These are phyloP conservation scores for Solanum etuberosum DNA, from an alignment of 257 asterid species.

Conservation along the genomic window DNA sequence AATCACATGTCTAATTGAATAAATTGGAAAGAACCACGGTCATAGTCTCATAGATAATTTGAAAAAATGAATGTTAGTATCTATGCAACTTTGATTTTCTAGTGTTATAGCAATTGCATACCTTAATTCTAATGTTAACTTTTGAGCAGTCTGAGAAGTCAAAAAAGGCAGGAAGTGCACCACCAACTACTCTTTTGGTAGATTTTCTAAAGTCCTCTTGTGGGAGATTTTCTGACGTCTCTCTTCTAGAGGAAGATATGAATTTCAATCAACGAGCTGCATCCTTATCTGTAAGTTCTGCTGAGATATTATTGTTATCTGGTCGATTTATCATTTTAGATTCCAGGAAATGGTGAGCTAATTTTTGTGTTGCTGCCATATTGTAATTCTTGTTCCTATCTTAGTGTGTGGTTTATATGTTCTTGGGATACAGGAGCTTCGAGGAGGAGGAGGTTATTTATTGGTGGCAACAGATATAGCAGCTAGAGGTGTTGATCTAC, in stretches of 20 bases:
- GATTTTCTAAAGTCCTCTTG: slow-evolving; percentile 40
- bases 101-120: not conserved
- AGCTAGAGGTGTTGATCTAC: slow-evolving; percentile 81
- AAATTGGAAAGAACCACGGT: not conserved
- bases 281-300: slow-evolving; percentile 43
- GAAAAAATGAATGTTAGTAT: not conserved
- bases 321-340: not conserved
- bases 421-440: slow-evolving; percentile 42
- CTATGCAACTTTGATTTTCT: not conserved
- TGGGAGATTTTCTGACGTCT: slow-evolving; percentile 34
- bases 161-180: slow-evolving; percentile 68
- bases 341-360: not conserved
- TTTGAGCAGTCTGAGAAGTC: slow-evolving; percentile 81
- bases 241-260: slow-evolving; percentile 72
- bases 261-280: slow-evolving; percentile 80
- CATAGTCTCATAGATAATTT: not conserved
- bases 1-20: not conserved
- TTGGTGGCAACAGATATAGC: slow-evolving; percentile 92
- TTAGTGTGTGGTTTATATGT: not conserved
- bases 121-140: not conserved
- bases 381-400: not conserved
- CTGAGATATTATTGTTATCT: not conserved
- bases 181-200: slow-evolving; percentile 46
- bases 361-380: not conserved
- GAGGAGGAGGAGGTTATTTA: slow-evolving; percentile 57